Evolutionary conservation across 1,284 basidiomycete species (phyloP), one percentile per base, ranked within the genome.

Genomic region (Pseudozyma hubeiensis): DNA sequence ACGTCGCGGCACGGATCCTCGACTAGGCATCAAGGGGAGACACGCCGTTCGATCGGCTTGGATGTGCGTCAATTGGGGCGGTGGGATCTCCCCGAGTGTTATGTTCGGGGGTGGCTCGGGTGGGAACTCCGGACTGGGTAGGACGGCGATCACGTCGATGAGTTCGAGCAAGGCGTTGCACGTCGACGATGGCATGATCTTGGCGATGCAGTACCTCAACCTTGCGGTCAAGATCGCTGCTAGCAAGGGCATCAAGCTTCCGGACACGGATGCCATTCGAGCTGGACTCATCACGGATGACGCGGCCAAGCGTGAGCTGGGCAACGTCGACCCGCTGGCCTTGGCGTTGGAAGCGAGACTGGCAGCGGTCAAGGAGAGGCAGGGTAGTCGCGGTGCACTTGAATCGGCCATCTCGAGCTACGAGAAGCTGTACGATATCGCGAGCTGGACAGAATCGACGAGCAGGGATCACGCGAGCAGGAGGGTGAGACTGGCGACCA

Each of bases 51-150:
- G 82, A 24, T 68, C 66, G 3, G 82, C 82, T 0, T 84, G 81
- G 80, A 82, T 84, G 62, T 74, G 69, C 9, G 64, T 72, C 46
- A 63, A 81, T 43, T 82, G 79, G 80, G 82, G 82, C 19, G 73
- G 75, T 4, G 82, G 82, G 17, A 74, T 81, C 31, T 64, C 75
- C n/a, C 82, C 82, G 5, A 19, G 45, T 10, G 54, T 78, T 43
- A 52, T 82, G 16, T 74, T 82, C 50, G 66, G 71, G 17, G 63
- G 57, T 17, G 57, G 55, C 7, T 64, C 60, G 24, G 62, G 59
- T 6, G 57, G 57, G 8, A 57, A 50, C 39, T 54, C 58, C 4
- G 71, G 63, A 9, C 33, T 78, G 10, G 73, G 72, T 7, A 34
- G 63, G 13, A 73, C 66, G 7, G 65, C 72, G 0, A 57, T 52